Percentiles rank a stretch among this genome's conserved stretches.
Conservation (phyloP, 108 stramenopile species). For the Aurantiochytrium sp. region DNA sequence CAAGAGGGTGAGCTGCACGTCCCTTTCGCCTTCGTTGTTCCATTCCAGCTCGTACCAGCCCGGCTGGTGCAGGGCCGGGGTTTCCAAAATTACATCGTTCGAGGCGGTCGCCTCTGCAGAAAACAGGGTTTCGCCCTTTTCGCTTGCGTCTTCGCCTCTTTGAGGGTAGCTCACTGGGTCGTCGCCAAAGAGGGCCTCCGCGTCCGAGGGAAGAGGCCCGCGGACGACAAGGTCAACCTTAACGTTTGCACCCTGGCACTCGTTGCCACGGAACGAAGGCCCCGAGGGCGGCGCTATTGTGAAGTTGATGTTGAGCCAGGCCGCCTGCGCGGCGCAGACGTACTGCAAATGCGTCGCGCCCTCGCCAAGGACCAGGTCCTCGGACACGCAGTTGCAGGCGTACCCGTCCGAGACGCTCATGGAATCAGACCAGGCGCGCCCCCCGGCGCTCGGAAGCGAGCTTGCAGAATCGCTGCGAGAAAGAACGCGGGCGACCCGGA, state of each 20-base stretch:
- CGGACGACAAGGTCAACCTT: background rate
- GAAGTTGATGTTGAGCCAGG: background rate
- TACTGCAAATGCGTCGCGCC: background rate
- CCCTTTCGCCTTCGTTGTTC: background rate
- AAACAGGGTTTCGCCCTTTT: background rate
- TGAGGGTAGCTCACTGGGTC: background rate
- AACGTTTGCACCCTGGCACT: background rate
- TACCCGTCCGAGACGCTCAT: background rate
- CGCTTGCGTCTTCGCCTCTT: background rate
- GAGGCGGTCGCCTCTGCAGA: background rate
- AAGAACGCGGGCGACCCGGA: background rate
- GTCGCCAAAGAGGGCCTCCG: background rate
- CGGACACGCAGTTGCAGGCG: background rate
- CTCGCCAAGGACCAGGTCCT: background rate
- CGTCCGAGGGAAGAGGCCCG: background rate
- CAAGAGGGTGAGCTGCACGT: background rate
- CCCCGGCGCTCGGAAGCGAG: background rate
- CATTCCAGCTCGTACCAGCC: slow-evolving; percentile 25
- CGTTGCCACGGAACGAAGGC: background rate
- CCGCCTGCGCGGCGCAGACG: background rate
- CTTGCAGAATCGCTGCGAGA: background rate
- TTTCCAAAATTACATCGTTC: slow-evolving; percentile 5
- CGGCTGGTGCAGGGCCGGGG: background rate
- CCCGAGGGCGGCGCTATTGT: background rate
- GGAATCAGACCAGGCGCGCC: background rate